Base-by-base conservation (phyloP, 257 asterid genomes). In the Solanum acaule region DNA sequence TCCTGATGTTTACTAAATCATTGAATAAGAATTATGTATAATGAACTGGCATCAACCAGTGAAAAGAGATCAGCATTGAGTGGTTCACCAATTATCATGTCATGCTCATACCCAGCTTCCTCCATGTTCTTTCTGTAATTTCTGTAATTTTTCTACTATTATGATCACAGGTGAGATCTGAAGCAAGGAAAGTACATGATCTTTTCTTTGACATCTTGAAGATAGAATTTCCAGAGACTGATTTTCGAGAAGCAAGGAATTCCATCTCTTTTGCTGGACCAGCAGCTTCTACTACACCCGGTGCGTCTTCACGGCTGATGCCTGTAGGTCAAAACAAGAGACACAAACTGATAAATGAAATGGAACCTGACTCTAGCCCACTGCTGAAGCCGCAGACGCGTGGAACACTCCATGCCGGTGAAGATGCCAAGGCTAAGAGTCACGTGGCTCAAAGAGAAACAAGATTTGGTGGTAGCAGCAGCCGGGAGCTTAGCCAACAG, bases 131-230 rank as follows among this genome's bases (percentile, higher is more conserved):
- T 46, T 15, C 42, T 29, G 67, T 49, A 86, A 70, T 44, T 44
- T 14, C 40, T 29, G 33, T 31, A 31, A 31, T 59, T 87, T 82
- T 84, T 63, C 65, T 35, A 56, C 71, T 44, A 25, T 86, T 27
- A 33, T 91, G 89, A 88, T 89, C 35, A 93, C 90, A 97, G 99
- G 99, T 95, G 92, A 94, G 95, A 88, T 91, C 94, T 3, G 99
- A 97, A 92, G 98, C 99, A 61, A 94, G 93, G 90, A 95, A 96
- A 90, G 98, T 97, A 22, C 99, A 97, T 25, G 98, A 95, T 89
- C 99, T 97, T 92, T 97, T 97, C 95, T 97, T 97, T 16, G 99
- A 97, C 88, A 92, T 96, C 92, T 87, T 97, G 92, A 92, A 93
- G 91, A 91, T 94, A 79, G 94, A 95, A 86, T 96, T 97, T 91